These are phyloP conservation scores for Atractiella rhizophila DNA, from an alignment of 768 basidiomycete genomes.

Conservation along the genomic window DNA sequence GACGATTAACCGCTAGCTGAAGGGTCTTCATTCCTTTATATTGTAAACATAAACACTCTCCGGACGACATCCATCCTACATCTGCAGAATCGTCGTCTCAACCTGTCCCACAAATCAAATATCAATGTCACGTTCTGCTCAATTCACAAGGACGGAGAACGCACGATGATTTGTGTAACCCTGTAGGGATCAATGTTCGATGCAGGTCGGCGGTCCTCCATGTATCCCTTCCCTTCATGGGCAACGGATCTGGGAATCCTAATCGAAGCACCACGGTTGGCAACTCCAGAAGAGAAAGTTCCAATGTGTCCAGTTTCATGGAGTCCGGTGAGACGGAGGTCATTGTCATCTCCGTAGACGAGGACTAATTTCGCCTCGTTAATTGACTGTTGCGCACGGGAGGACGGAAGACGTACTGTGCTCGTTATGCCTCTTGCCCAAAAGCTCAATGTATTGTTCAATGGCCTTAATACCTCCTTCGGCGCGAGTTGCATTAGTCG, in stretches of 20 bases:
- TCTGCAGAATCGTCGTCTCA: too few species aligned
- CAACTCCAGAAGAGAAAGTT: constrained; percentile 75
- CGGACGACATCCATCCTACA: too few species aligned
- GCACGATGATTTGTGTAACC: constrained; percentile 35
- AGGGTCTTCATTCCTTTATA: too few species aligned
- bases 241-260: constrained; percentile 87
- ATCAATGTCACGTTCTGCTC: too few species aligned
- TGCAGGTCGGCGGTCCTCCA: constrained; percentile 86
- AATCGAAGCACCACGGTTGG: constrained; percentile 89
- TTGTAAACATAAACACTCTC: too few species aligned
- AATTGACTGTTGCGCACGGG: background rate
- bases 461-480: constrained; percentile 69
- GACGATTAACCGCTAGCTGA: too few species aligned
- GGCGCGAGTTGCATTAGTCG: constrained; percentile 83
- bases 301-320: constrained; percentile 95
- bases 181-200: constrained; percentile 98
- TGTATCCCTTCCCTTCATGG: constrained; percentile 73
- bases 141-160: too few species aligned
- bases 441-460: constrained; percentile 77
- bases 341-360: constrained; percentile 66
- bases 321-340: constrained; percentile 75
- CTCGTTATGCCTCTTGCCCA: constrained; percentile 66
- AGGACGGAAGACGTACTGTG: constrained; percentile 69
- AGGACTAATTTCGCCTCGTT: constrained; percentile 11
- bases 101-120: too few species aligned